Evolutionary conservation across 371 early-diverging fungal species (phyloP).

Genomic region (Syncephalis plumigaleata): DNA sequence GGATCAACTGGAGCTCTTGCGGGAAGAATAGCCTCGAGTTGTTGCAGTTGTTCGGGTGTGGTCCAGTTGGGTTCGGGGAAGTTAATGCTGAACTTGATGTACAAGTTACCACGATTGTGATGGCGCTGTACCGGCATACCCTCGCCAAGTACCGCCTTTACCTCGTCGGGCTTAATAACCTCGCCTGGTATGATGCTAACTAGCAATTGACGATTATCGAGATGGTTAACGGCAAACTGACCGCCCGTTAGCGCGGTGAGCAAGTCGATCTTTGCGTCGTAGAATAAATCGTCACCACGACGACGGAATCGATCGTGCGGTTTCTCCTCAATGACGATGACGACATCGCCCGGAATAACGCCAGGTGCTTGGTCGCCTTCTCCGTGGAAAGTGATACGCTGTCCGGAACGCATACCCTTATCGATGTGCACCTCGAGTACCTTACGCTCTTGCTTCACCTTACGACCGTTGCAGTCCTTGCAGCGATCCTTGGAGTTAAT

Average conservation of each 20-base stretch:
- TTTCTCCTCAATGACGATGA: conserved; percentile 69
- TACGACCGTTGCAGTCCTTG: conserved; percentile 71
- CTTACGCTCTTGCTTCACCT: conserved; percentile 67
- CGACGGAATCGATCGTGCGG: conserved; percentile 62
- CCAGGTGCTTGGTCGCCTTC: conserved; percentile 82
- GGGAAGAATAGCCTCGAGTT: conserved; percentile 46
- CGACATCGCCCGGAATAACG: conserved; percentile 71
- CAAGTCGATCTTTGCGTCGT: conserved; percentile 63
- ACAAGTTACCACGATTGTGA: conserved; percentile 80
- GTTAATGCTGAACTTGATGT: conserved; percentile 76
- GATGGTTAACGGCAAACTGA: conserved; percentile 56
- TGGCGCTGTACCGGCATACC: conserved; percentile 93
- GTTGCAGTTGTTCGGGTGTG: conserved; percentile 12
- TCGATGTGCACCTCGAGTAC: conserved; percentile 78
- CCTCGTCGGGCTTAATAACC: conserved; percentile 73
- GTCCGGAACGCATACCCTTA: conserved; percentile 81
- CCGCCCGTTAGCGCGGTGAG: conserved; percentile 91
- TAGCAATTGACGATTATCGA: conserved; percentile 81
- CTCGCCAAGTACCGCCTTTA: conserved; percentile 71
- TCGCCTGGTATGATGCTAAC: conserved; percentile 79
- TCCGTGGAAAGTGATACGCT: conserved; percentile 75
- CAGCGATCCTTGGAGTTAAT: conserved; percentile 72
- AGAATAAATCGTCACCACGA: conserved; percentile 54
- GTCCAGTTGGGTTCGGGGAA: conserved; percentile 82
- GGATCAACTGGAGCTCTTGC: conserved; percentile 19